Percentiles rank a stretch among this genome's conserved stretches.
Conservation (phyloP, 225 moss, liverwort and hornwort species). For the Lunularia cruciata region DNA sequence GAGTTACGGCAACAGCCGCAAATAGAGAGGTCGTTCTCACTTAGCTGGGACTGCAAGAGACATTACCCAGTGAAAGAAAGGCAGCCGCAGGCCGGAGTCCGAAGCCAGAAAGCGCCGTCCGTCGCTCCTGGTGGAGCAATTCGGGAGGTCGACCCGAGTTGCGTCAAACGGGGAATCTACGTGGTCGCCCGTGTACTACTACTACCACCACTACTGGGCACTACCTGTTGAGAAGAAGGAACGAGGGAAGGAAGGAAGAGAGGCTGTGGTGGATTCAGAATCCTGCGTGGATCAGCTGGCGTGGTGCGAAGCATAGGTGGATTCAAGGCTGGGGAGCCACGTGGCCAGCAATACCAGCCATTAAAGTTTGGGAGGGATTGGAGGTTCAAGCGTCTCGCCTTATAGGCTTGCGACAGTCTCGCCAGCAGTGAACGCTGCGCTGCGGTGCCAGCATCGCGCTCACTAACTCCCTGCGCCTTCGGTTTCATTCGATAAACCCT, state of each 20-base stretch:
- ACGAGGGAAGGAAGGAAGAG: neutral
- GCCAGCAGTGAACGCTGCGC: neutral
- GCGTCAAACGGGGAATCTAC: neutral
- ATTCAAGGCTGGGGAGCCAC: neutral
- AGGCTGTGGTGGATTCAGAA: neutral
- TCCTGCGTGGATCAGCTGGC: neutral
- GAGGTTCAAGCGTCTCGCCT: neutral
- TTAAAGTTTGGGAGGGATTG: neutral
- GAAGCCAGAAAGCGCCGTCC: too few species aligned
- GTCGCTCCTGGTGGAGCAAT: neutral
- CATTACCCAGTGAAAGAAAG: too few species aligned
- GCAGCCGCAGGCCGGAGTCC: too few species aligned
- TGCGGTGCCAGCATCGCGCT: too few species aligned
- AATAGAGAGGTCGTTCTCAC: too few species aligned
- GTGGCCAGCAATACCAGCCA: neutral
- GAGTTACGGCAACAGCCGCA: too few species aligned
- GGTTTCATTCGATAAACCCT: neutral
- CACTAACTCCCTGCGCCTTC: too few species aligned
- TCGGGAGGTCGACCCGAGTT: neutral
- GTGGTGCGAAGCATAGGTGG: neutral
- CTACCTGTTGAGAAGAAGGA: neutral
- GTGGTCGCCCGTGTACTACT: too few species aligned
- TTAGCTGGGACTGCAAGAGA: too few species aligned
- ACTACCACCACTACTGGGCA: too few species aligned
- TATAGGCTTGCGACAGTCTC: conserved; percentile 5